phyloP scores from a whole-genome alignment of 1,284 basidiomycete species.

The Ustilago tritici region DNA sequence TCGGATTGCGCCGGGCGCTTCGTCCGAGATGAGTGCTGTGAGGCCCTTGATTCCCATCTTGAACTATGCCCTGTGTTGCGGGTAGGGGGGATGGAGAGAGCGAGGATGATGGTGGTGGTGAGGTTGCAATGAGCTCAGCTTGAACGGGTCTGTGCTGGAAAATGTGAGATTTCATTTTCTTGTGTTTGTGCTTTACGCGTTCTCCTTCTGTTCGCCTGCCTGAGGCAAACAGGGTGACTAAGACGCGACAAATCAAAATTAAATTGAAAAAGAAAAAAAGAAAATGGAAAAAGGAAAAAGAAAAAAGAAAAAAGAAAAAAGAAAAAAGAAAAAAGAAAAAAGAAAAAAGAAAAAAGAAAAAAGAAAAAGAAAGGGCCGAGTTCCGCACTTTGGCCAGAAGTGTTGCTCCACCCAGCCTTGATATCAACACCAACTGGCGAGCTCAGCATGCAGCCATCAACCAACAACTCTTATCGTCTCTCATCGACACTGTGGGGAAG shows the following conservation, averaged over 20 bases:
- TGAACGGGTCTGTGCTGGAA: neutral
- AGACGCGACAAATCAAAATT: neutral
- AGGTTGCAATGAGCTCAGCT: slow-evolving; percentile 1
- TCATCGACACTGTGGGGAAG: neutral
- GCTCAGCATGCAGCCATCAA: neutral
- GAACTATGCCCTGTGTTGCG: neutral
- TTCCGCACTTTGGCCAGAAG: slow-evolving; percentile 1
- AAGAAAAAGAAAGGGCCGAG: neutral
- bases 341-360: neutral
- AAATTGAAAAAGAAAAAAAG: neutral
- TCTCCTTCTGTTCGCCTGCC: neutral
- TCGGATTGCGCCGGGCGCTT: slow-evolving; percentile 86
- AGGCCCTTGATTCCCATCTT: slow-evolving; percentile 75
- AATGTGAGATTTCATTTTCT: neutral
- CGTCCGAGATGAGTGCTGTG: slow-evolving; percentile 84
- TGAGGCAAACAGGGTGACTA: neutral
- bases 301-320: neutral
- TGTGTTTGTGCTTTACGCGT: slow-evolving; percentile 15
- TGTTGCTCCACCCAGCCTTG: slow-evolving; percentile 4
- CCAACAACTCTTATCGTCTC: neutral
- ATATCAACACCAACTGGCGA: neutral
- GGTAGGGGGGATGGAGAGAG: neutral
- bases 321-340: too few relatives aligned
- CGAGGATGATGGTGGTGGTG: neutral
- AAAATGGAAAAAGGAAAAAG: neutral